phyloP scores from a whole-genome alignment of 768 basidiomycete genomes.

The Lactifluus rugatus region DNA sequence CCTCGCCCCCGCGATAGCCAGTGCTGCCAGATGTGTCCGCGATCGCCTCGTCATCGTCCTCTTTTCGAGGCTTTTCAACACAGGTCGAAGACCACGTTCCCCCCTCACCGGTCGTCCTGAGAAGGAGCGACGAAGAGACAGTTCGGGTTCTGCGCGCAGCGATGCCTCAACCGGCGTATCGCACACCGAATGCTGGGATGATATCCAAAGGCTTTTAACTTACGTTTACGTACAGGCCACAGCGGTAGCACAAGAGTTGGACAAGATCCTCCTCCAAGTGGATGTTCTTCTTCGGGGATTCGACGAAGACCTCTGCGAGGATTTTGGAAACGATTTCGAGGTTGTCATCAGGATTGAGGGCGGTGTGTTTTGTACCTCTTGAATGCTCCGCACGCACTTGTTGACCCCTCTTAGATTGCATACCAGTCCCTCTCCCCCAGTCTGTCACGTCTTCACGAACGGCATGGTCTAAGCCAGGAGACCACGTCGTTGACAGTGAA shows the following conservation, averaged over 20 bases:
- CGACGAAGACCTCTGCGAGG: constrained; percentile 33
- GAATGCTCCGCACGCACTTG: neutral
- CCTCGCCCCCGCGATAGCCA: constrained; percentile 43
- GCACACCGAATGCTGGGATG: constrained; percentile 48
- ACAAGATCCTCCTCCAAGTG: constrained; percentile 65
- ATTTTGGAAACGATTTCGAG: constrained; percentile 31
- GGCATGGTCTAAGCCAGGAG: constrained; percentile 15
- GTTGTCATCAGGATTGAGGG: constrained; percentile 21
- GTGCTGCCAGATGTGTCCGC: constrained; percentile 38
- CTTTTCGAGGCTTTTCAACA: constrained; percentile 51
- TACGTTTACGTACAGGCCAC: constrained; percentile 83
- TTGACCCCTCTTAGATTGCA: constrained; percentile 13
- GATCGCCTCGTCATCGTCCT: constrained; percentile 53
- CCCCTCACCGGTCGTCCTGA: neutral
- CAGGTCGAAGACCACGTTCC: constrained; percentile 12
- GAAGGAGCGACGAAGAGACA: constrained; percentile 5
- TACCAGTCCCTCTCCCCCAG: constrained; percentile 19
- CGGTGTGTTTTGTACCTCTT: constrained; percentile 17
- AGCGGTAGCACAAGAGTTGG: constrained; percentile 54
- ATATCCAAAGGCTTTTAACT: constrained; percentile 68
- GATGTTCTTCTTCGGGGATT: constrained; percentile 65
- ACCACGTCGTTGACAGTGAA: constrained; percentile 8
- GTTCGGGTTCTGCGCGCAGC: constrained; percentile 8
- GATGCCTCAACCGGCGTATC: constrained; percentile 22
- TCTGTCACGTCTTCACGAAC: constrained; percentile 16